A percentile compares a stretch with the other conserved stretches of the same genome.
phyloP scores from a whole-genome alignment of 2,329 filamentous ascomycete species.

The Incumbomyces lentus region DNA sequence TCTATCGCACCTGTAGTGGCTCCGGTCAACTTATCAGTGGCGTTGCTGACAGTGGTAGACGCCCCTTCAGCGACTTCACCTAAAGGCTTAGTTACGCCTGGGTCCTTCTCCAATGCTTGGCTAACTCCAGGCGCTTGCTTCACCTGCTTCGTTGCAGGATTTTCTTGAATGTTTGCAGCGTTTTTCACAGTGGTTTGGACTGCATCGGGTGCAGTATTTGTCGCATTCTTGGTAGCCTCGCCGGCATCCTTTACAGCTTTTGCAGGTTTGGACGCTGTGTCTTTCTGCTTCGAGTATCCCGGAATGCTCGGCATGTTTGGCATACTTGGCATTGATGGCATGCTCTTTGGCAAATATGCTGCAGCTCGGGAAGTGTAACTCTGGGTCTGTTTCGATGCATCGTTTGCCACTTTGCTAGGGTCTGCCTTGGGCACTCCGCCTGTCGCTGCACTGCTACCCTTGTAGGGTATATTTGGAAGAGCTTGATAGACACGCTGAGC shows the following conservation, averaged over 20 bases:
- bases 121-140: slow-evolving; percentile 14
- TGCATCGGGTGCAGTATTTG: slow-evolving; percentile 11
- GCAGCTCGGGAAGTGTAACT: slow-evolving; percentile 18
- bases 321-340: slow-evolving; percentile 16
- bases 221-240: slow-evolving; percentile 12
- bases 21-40: slow-evolving; percentile 11
- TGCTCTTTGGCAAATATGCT: slow-evolving; percentile 11
- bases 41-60: slow-evolving; percentile 13
- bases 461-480: slow-evolving; percentile 18
- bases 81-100: slow-evolving; percentile 9
- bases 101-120: slow-evolving; percentile 14
- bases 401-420: slow-evolving; percentile 7
- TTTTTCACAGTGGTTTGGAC: slow-evolving; percentile 16
- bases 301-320: slow-evolving; percentile 12
- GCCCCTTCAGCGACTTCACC: slow-evolving; percentile 9
- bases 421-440: slow-evolving; percentile 7
- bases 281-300: slow-evolving; percentile 10
- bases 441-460: slow-evolving; percentile 6
- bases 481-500: slow-evolving; percentile 14
- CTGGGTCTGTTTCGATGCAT: slow-evolving; percentile 10
- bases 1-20: slow-evolving; percentile 10
- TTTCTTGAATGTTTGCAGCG: slow-evolving; percentile 14
- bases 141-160: slow-evolving; percentile 15
- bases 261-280: slow-evolving; percentile 21
- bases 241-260: slow-evolving; percentile 8